A percentile compares a stretch with the other conserved stretches of the same genome.
These are phyloP conservation scores for Ulmus americana DNA, from an alignment of 331 rosid species.

Conservation along the genomic window DNA sequence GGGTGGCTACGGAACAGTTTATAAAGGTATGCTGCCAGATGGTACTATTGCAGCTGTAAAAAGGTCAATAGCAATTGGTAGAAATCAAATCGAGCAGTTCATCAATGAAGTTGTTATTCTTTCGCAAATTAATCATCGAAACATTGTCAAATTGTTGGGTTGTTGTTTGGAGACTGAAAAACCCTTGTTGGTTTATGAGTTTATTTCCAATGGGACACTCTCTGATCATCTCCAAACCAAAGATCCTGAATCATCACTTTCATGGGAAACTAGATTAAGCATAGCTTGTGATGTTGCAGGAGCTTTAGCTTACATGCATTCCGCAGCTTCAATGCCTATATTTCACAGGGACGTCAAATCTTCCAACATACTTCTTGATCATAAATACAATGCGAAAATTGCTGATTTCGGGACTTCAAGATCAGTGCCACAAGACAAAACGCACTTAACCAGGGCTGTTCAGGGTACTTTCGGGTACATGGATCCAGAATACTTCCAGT, in stretches of 20 bases:
- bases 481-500: constrained; percentile 49
- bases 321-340: constrained; percentile 50
- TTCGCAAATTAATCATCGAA: constrained; percentile 50
- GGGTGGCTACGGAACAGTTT: constrained; percentile 54
- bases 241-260: constrained; percentile 28
- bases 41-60: constrained; percentile 53
- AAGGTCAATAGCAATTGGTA: constrained; percentile 35
- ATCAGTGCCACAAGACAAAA: constrained; percentile 41
- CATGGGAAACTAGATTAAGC: constrained; percentile 11
- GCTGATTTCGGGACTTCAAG: too few species aligned
- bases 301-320: constrained; percentile 61
- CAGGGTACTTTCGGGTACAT: constrained; percentile 53
- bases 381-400: constrained; percentile 11
- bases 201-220: constrained; percentile 45
- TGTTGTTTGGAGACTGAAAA: constrained; percentile 45
- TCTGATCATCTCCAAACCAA: constrained; percentile 34
- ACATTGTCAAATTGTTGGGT: constrained; percentile 50
- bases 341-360: constrained; percentile 55
- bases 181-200: constrained; percentile 51
- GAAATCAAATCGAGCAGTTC: constrained; percentile 43
- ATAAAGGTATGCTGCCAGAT: constrained; percentile 54
- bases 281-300: constrained; percentile 63
- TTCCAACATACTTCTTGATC: constrained; percentile 46
- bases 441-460: constrained; percentile 49
- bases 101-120: constrained; percentile 49